Conservation (phyloP, 352 stramenopile genomes). For the Phytophthora macrochlamydospora region DNA sequence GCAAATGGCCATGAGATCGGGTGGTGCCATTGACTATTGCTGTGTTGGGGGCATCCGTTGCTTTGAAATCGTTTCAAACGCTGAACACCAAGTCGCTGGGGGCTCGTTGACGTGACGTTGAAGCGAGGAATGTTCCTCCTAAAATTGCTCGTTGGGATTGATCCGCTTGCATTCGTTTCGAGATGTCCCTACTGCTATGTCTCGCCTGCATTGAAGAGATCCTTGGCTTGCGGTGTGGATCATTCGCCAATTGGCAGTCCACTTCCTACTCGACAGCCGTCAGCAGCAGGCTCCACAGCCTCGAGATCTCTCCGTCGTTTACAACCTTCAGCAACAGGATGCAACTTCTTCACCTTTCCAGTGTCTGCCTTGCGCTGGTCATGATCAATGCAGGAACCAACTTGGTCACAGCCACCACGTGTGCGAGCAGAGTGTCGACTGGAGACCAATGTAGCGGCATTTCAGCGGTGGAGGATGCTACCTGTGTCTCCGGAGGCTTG, state of each 20-base stretch:
- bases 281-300: background rate
- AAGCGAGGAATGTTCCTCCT: slow-evolving; percentile 19
- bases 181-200: slow-evolving; percentile 3
- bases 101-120: slow-evolving; percentile 8
- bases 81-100: background rate
- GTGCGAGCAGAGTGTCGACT: slow-evolving; percentile 24
- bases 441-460: slow-evolving; percentile 42
- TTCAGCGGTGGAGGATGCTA: slow-evolving; percentile 38
- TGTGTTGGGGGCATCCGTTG: slow-evolving; percentile 8
- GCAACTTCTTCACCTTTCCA: slow-evolving; percentile 22
- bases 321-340: slow-evolving; percentile 12
- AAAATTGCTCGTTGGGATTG: slow-evolving; percentile 3
- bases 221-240: slow-evolving; percentile 10
- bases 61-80: slow-evolving; percentile 25
- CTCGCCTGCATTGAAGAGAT: background rate
- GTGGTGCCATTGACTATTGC: slow-evolving; percentile 57
- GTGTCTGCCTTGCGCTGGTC: slow-evolving; percentile 17
- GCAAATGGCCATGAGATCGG: slow-evolving; percentile 70
- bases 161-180: slow-evolving; percentile 24
- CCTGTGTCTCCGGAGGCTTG: slow-evolving; percentile 29
- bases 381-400: slow-evolving; percentile 9
- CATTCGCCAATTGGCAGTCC: slow-evolving; percentile 31
- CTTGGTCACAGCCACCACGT: slow-evolving; percentile 13
- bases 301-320: slow-evolving; percentile 12
- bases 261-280: slow-evolving; percentile 23